Evolutionary conservation across 306 rosid species (phyloP).

Genomic region (Prinsepia uniflora): DNA sequence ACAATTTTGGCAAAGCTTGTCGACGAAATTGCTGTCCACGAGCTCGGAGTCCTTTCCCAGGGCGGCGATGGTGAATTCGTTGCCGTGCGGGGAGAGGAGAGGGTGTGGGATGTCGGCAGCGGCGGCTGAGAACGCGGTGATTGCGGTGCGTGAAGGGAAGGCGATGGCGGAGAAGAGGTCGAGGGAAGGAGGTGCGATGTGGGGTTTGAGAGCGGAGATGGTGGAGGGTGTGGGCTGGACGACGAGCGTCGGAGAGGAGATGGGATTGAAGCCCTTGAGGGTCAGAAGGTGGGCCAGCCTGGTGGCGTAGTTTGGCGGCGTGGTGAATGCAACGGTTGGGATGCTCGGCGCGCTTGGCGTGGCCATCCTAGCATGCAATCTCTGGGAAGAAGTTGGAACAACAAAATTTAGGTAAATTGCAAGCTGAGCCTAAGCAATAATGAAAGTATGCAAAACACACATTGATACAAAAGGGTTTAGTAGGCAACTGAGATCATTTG

Average conservation of each 20-base stretch:
- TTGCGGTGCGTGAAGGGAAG: constrained; percentile 68
- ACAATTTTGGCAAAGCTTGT: constrained; percentile 27
- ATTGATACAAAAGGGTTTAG: no score
- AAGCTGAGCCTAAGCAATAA: no score
- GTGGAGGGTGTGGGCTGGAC: constrained; percentile 42
- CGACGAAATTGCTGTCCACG: constrained; percentile 30
- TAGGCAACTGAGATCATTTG: no score
- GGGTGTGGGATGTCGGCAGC: constrained; percentile 30
- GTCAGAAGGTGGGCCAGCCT: constrained; percentile 49
- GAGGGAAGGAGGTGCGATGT: constrained; percentile 44
- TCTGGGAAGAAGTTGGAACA: no score
- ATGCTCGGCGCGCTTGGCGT: not conserved
- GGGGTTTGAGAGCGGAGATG: constrained; percentile 33
- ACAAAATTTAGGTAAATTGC: no score
- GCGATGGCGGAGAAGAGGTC: constrained; percentile 58
- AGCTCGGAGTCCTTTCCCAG: constrained; percentile 76
- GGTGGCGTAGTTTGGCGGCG: constrained; percentile 64
- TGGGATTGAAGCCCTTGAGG: constrained; percentile 39
- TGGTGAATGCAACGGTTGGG: constrained; percentile 56
- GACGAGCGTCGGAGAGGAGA: constrained; percentile 56
- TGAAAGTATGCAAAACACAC: no score
- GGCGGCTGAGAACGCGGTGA: constrained; percentile 48
- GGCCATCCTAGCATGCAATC: not conserved
- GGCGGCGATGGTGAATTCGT: constrained; percentile 53
- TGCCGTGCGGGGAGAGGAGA: constrained; percentile 42